Evolutionary conservation across 148 eudicot species (phyloP).

Genomic region (Agrostemma githago): DNA sequence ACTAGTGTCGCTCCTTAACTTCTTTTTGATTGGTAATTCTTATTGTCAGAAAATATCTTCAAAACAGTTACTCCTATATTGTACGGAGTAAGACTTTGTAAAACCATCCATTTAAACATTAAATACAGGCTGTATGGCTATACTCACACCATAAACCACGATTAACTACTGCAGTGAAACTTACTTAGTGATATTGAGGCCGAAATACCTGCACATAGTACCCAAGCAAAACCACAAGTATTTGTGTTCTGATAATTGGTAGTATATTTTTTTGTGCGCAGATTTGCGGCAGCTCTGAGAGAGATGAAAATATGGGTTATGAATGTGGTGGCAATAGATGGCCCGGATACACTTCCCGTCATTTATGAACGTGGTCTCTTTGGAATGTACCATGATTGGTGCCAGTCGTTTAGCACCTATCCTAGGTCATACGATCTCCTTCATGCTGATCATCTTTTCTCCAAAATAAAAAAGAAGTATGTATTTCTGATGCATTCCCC

Average conservation of each 20-base stretch:
- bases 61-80: no score
- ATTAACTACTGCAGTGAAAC: no score
- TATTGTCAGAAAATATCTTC: not conserved
- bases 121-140: no score
- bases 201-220: not conserved
- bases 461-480: constrained; percentile 53
- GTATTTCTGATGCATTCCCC: not conserved
- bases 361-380: constrained; percentile 80
- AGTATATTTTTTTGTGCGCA: constrained; percentile 19
- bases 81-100: no score
- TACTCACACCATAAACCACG: no score
- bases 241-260: not conserved
- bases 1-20: not conserved
- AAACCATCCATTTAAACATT: no score
- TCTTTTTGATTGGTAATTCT: not conserved
- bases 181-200: not conserved
- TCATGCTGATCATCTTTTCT: constrained; percentile 76
- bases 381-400: constrained; percentile 82
- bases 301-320: constrained; percentile 74
- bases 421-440: constrained; percentile 83
- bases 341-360: constrained; percentile 71
- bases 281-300: constrained; percentile 73
- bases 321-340: constrained; percentile 64
- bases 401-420: constrained; percentile 74
- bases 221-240: not conserved